Evolutionary conservation across 331 rosid genomes (phyloP).

Genomic region (Cucumis variabilis): DNA sequence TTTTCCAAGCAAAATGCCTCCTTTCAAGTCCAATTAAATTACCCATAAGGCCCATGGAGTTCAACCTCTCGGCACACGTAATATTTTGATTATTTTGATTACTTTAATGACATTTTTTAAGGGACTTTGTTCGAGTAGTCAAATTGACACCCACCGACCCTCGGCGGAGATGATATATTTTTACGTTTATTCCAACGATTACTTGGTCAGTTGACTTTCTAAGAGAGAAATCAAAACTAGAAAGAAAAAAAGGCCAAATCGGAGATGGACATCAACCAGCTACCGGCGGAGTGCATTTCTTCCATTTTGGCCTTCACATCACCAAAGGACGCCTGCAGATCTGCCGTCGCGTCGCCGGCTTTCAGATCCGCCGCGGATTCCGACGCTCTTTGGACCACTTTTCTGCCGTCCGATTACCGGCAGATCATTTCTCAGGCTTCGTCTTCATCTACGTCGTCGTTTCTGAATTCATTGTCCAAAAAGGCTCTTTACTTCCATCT

Average conservation of each 20-base stretch:
- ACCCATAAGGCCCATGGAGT: no score
- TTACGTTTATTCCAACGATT: background rate
- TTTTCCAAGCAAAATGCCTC: no score
- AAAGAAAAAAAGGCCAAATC: background rate
- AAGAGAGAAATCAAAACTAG: background rate
- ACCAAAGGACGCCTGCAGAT: slow-evolving; percentile 26
- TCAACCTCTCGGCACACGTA: no score
- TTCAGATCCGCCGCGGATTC: slow-evolving; percentile 20
- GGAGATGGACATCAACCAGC: background rate
- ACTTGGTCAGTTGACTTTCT: background rate
- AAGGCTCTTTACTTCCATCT: slow-evolving; percentile 45
- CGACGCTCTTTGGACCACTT: slow-evolving; percentile 14
- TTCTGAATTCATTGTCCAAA: slow-evolving; percentile 31
- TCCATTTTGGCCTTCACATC: slow-evolving; percentile 4
- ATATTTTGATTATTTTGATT: no score
- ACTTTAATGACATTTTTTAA: no score
- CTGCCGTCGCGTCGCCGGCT: background rate
- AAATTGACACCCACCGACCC: no score
- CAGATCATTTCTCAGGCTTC: slow-evolving; percentile 22
- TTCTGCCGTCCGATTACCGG: slow-evolving; percentile 20
- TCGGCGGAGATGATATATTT: no score
- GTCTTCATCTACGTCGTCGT: background rate
- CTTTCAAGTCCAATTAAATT: no score
- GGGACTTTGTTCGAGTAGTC: no score
- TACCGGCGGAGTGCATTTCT: slow-evolving; percentile 5